Base-by-base conservation (phyloP, 164 flowering plant genomes). In the Brasenia schreberi region DNA sequence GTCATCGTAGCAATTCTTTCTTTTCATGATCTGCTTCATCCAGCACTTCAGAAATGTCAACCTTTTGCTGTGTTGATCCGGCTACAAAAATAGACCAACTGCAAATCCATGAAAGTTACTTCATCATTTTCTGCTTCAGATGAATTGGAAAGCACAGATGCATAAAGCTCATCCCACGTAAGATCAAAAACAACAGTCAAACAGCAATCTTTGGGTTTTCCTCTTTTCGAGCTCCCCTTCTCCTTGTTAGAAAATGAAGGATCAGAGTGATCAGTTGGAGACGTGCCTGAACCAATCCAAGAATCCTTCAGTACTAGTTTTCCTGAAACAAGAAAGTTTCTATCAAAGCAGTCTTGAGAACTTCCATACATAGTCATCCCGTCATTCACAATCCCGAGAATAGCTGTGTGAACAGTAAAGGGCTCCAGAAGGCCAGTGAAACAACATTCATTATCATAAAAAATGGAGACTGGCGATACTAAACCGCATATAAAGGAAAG, bases 31-130 rank as follows among this genome's bases (percentile, higher is more conserved):
- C 76, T 94, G 96, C 67, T 85, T 91, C 86, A 84, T 81, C 99
- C 99, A 94, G 76, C 97, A 89, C 73, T 85, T 83, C 62, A 94
- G 63, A 81, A 94, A 94, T 72, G 79, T 82, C 75, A 87, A 69
- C 75, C 84, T 89, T 89, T 94, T 39, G 90, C 81, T 43, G 68
- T 76, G 43, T 71, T 66, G 72, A 76, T 59, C 44, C 69, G 69
- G 68, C 74, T 73, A 19, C 78, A 62, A 75, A 82, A 72, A 68
- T 83, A 94, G n/a, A 81, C 66, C 6, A 78, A 89, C 66, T 80
- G 86, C 72, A 94, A 49, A 16, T 82, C 82, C 69, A 84, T 64
- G 49, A 74, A 62, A n/a, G 60, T n/a, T 17, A 18, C 58, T 5
- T 56, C 7, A 33, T 42, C 66, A 62, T 10, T 33, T 56, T 12